These are phyloP conservation scores for Kwoniella sp. DNA, from an alignment of 768 basidiomycete genomes.

Conservation along the genomic window DNA sequence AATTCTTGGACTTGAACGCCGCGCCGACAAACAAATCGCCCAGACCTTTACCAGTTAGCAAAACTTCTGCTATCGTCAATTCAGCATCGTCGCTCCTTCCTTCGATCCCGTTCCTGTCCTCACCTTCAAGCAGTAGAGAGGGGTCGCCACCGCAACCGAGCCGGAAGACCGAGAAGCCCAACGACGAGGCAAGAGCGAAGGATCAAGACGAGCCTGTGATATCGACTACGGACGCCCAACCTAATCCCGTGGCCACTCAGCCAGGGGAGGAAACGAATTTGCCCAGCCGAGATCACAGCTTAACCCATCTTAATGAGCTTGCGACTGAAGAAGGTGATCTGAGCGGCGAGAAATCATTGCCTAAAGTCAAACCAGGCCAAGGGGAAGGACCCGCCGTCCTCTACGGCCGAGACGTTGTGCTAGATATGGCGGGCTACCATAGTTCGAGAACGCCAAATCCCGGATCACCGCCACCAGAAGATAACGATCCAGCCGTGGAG, in stretches of 20 bases:
- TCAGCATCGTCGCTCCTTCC: conserved; percentile 39
- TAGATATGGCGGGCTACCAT: conserved; percentile 79
- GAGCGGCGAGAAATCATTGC: conserved; percentile 62
- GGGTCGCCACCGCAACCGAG: not conserved
- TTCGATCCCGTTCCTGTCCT: conserved; percentile 31
- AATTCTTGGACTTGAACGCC: conserved; percentile 82
- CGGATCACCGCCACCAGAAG: conserved; percentile 16
- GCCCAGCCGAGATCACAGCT: conserved; percentile 25
- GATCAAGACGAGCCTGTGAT: conserved; percentile 11
- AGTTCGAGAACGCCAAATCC: conserved; percentile 12
- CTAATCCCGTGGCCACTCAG: conserved; percentile 34
- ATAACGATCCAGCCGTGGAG: conserved; percentile 17
- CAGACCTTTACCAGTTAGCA: conserved; percentile 2
- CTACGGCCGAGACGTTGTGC: conserved; percentile 72
- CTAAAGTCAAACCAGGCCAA: conserved; percentile 58
- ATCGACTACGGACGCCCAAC: conserved; percentile 21
- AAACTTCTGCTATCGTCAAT: conserved; percentile 13
- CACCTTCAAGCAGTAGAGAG: conserved; percentile 9
- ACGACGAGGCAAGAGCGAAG: conserved; percentile 16
- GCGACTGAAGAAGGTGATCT: not conserved
- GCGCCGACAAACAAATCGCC: conserved; percentile 5
- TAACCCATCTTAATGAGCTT: conserved; percentile 20
- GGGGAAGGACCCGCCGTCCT: conserved; percentile 64
- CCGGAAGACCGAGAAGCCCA: not conserved
- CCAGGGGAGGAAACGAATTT: conserved; percentile 34